Conservation (phyloP, 2,329 filamentous ascomycete species). For the Calonectria fujianensis region DNA sequence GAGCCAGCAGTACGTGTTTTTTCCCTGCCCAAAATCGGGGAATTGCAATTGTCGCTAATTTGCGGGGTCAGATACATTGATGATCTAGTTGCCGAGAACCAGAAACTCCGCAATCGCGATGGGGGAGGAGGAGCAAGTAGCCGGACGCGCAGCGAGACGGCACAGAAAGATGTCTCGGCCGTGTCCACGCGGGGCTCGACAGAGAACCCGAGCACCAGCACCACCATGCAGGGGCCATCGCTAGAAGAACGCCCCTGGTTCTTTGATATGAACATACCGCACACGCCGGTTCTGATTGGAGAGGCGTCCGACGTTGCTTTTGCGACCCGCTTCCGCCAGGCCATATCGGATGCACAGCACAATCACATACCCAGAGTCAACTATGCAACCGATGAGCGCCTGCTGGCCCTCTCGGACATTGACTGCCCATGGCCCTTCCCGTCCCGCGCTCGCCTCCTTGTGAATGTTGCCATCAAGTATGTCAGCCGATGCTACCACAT, state of each 20-base stretch:
- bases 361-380: constrained; percentile 60
- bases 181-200: constrained; percentile 23
- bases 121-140: constrained; percentile 28
- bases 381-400: constrained; percentile 58
- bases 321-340: constrained; percentile 61
- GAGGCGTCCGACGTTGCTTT: constrained; percentile 62
- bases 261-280: constrained; percentile 58
- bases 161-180: constrained; percentile 40
- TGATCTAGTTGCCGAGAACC: constrained; percentile 59
- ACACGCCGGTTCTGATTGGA: constrained; percentile 60
- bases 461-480: constrained; percentile 64
- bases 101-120: constrained; percentile 52
- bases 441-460: constrained; percentile 53
- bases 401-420: constrained; percentile 55
- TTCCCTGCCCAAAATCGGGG: not conserved
- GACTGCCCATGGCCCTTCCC: constrained; percentile 63
- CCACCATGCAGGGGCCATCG: constrained; percentile 47
- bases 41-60: not conserved
- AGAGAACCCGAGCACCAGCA: constrained; percentile 31
- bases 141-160: constrained; percentile 45
- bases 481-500: constrained; percentile 65
- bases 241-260: constrained; percentile 59
- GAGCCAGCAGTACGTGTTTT: constrained; percentile 54
- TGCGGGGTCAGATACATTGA: constrained; percentile 58
- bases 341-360: constrained; percentile 56